A percentile compares a stretch with the other conserved stretches of the same genome.
phyloP scores from a whole-genome alignment of 73 alveolate genomes.

The Tetrahymena thermophila region DNA sequence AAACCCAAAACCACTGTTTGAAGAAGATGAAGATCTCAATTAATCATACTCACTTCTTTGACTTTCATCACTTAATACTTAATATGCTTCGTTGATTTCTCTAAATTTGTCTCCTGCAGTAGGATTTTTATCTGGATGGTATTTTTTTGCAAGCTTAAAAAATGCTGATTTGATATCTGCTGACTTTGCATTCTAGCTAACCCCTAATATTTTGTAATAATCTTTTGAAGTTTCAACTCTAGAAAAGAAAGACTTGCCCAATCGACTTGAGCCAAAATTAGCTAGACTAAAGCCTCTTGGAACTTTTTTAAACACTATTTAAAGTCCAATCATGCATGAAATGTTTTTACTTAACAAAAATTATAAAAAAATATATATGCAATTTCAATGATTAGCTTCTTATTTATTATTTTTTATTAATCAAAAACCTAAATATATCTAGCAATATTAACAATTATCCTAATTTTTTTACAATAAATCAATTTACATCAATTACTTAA shows the following conservation, averaged over 20 bases:
- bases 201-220: background rate
- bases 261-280: background rate
- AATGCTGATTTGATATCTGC: constrained; percentile 22
- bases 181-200: background rate
- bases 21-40: background rate
- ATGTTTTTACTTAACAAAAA: no score
- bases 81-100: constrained; percentile 41
- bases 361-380: background rate
- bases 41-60: constrained; percentile 27
- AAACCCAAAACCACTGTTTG: background rate
- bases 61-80: constrained; percentile 24
- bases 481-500: background rate
- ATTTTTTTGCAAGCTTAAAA: constrained; percentile 36
- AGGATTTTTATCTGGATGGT: constrained; percentile 35
- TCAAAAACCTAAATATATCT: background rate
- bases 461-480: background rate
- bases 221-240: background rate
- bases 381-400: background rate
- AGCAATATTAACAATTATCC: background rate
- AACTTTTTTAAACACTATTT: background rate
- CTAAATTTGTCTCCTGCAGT: constrained; percentile 31
- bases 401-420: no score
- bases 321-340: background rate
- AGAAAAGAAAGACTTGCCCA: background rate
- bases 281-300: background rate